A percentile compares a stretch with the other conserved stretches of the same genome.
These are phyloP conservation scores for Fusarium decemcellulare DNA, from an alignment of 2,329 filamentous ascomycete species.

Conservation along the genomic window DNA sequence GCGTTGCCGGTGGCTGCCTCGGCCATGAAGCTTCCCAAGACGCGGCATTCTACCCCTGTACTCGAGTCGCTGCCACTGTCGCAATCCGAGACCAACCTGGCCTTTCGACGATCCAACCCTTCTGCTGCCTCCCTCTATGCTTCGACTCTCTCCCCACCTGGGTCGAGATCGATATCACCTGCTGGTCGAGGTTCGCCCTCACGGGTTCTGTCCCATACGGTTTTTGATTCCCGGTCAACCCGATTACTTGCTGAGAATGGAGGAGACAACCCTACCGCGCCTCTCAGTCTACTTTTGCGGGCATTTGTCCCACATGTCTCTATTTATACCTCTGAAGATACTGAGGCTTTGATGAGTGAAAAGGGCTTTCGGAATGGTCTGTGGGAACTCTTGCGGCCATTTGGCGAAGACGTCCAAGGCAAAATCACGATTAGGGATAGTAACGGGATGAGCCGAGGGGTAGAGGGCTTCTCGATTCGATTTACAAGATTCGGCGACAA, in stretches of 20 bases:
- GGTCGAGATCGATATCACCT: slow-evolving; percentile 78
- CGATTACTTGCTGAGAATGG: slow-evolving; percentile 61
- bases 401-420: slow-evolving; percentile 88
- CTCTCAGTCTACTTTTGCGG: slow-evolving; percentile 78
- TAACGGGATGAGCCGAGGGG: slow-evolving; percentile 83
- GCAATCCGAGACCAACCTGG: slow-evolving; percentile 67
- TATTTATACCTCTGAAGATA: slow-evolving; percentile 88
- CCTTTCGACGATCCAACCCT: slow-evolving; percentile 68
- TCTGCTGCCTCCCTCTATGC: slow-evolving; percentile 74
- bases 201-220: slow-evolving; percentile 69
- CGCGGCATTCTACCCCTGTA: slow-evolving; percentile 70
- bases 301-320: slow-evolving; percentile 93
- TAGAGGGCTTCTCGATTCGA: slow-evolving; percentile 91
- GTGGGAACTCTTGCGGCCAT: slow-evolving; percentile 88
- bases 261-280: slow-evolving; percentile 65
- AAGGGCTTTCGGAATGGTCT: slow-evolving; percentile 90
- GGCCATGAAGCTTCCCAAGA: slow-evolving; percentile 71
- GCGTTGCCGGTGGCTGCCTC: slow-evolving; percentile 78
- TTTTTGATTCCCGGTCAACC: slow-evolving; percentile 65
- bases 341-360: slow-evolving; percentile 81
- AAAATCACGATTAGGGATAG: slow-evolving; percentile 94
- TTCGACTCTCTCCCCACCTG: slow-evolving; percentile 76
- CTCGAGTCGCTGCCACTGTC: slow-evolving; percentile 62
- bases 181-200: slow-evolving; percentile 71
- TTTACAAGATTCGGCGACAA: slow-evolving; percentile 81